Percentiles rank a stretch among this genome's conserved stretches.
These are phyloP conservation scores for Leishmania tarentolae DNA, from an alignment of 208 protist genomes.

Conservation along the genomic window DNA sequence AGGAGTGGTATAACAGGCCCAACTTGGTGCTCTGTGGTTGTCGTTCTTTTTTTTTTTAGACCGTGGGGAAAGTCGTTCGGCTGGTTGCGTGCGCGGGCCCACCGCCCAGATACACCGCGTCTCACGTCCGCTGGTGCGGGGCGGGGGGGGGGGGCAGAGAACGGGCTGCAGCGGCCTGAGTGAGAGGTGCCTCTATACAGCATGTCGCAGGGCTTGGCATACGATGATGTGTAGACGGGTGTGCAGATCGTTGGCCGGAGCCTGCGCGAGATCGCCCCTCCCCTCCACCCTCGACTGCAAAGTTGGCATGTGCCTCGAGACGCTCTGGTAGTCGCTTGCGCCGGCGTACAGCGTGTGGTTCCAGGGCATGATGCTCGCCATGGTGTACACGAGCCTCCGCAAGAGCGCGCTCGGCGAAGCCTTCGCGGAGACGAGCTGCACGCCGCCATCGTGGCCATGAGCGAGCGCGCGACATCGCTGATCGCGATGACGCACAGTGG, in stretches of 20 bases:
- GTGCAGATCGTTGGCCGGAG: slow-evolving; percentile 59
- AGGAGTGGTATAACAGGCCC: slow-evolving; percentile 42
- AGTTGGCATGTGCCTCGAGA: slow-evolving; percentile 81
- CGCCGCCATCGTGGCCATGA: slow-evolving; percentile 70
- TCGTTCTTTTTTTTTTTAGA: too few species aligned
- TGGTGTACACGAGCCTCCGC: slow-evolving; percentile 88
- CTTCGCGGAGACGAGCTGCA: slow-evolving; percentile 68
- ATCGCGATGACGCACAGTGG: slow-evolving; percentile 20
- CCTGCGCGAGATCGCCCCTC: slow-evolving; percentile 46
- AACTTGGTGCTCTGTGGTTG: slow-evolving; percentile 61
- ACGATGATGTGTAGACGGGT: slow-evolving; percentile 56
- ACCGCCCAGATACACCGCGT: slow-evolving; percentile 51
- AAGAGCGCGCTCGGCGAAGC: slow-evolving; percentile 81
- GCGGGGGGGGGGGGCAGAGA: slow-evolving; percentile 44
- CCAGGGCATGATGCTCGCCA: slow-evolving; percentile 66
- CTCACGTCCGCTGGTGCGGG: slow-evolving; percentile 45
- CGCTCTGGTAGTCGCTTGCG: slow-evolving; percentile 87
- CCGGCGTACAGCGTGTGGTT: slow-evolving; percentile 69
- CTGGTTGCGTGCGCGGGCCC: slow-evolving; percentile 50
- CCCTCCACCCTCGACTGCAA: slow-evolving; percentile 32
- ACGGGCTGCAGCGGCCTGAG: slow-evolving; percentile 46
- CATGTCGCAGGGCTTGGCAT: slow-evolving; percentile 50
- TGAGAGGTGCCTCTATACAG: slow-evolving; percentile 59
- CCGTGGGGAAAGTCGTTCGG: slow-evolving; percentile 35
- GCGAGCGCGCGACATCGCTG: slow-evolving; percentile 54